Base-by-base conservation (phyloP, 371 early-diverging fungal genomes). In the Circinella umbellata region DNA sequence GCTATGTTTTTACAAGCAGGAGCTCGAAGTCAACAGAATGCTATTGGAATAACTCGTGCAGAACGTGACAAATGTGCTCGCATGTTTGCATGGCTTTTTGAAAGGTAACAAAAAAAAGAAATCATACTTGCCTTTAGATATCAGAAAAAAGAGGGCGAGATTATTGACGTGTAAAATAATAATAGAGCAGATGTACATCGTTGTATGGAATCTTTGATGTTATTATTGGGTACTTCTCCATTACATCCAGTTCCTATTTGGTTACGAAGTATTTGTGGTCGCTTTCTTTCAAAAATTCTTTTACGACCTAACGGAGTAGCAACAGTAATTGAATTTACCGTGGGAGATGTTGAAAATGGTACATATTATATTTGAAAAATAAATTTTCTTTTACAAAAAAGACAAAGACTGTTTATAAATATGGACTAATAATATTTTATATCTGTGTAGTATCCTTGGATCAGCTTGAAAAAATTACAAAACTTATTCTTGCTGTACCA, bases 401-500 rank as follows among this genome's bases (percentile, higher is more conserved):
- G 20, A 57, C 27, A 51, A 15, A n/a, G 51, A 6, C 51, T 51
- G 14, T 5, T 51, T 51, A 27, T 27, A 27, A 27, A 27, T 27
- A 2, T 27, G 27, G 27, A 2, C 0, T 27, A 27, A 27, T 27
- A 27, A 27, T 27, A 27, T 27, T 27, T 27, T 27, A 27, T 27
- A 27, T 27, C 0, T 27, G 27, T 27, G 15, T n/a, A 74, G 46
- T 17, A 13, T 54, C 73, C 63, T 67, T 88, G 66, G 76, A 81
- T 38, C 86, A 91, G 66, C 76, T 91, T 55, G 92, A 90, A 63
- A 89, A 83, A 53, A 75, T 91, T 3, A 76, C 92, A 4, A 82
- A 84, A 47, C 68, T 94, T 13, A 81, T 93, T 15, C 73, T 89
- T 6, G 85, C 92, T n/a, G 87, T 90, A 4, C 90, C 91, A 14